Conservation (phyloP, 1,284 basidiomycete species). For the Ustilago nuda region DNA sequence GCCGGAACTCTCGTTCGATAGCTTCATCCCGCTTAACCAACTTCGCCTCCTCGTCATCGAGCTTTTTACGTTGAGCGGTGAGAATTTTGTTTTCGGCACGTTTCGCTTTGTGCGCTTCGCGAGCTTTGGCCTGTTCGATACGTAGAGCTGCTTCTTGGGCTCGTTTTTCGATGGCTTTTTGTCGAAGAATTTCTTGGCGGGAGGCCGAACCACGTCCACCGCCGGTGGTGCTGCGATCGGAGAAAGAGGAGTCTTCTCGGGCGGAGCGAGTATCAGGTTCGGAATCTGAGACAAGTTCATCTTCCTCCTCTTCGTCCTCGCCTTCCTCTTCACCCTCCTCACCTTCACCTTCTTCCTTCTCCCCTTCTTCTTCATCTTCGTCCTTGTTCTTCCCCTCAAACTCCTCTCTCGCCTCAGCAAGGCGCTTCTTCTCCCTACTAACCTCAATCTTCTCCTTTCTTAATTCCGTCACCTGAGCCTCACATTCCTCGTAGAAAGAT, state of each 20-base stretch:
- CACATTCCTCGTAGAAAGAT: constrained; percentile 88
- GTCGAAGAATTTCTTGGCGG: constrained; percentile 63
- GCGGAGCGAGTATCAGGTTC: constrained; percentile 42
- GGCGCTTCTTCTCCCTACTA: constrained; percentile 85
- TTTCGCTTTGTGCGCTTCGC: constrained; percentile 56
- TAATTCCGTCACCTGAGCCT: constrained; percentile 86
- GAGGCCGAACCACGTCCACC: constrained; percentile 14
- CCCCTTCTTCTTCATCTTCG: constrained; percentile 17
- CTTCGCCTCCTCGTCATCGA: constrained; percentile 82
- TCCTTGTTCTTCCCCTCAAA: constrained; percentile 71
- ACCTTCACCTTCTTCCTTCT: constrained; percentile 10
- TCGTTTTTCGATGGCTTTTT: constrained; percentile 62
- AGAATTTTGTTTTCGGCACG: constrained; percentile 59
- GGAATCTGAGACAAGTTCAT: constrained; percentile 52
- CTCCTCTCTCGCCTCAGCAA: constrained; percentile 79
- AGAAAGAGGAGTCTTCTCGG: constrained; percentile 52
- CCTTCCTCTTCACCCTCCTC: constrained; percentile 11
- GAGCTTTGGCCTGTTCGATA: constrained; percentile 39
- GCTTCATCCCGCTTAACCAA: constrained; percentile 81
- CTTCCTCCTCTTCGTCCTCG: constrained; percentile 30
- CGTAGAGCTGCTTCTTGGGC: constrained; percentile 50
- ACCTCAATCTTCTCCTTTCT: constrained; percentile 96
- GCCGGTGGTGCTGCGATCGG: constrained; percentile 19
- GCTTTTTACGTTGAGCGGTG: constrained; percentile 50
- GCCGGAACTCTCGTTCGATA: constrained; percentile 92